Evolutionary conservation across 2,329 filamentous ascomycete species (phyloP).

Genomic region (Orbilia brochopaga): DNA sequence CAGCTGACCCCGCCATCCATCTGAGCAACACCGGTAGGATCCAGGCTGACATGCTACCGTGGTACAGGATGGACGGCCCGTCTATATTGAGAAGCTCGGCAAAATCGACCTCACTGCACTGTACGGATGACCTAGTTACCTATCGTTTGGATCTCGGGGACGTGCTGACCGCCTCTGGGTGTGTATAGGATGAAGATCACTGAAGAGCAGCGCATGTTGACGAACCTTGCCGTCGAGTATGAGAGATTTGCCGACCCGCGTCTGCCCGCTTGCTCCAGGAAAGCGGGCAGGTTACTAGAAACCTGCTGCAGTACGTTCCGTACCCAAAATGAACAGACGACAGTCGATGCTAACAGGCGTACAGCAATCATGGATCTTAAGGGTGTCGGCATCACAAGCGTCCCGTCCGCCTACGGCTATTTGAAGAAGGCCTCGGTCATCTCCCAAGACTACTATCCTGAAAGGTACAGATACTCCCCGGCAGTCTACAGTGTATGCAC

Average conservation of each 20-base stretch:
- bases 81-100: slow-evolving; percentile 96
- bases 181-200: slow-evolving; percentile 73
- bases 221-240: slow-evolving; percentile 96
- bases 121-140: slow-evolving; percentile 60
- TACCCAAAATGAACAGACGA: not conserved
- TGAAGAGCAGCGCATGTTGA: slow-evolving; percentile 87
- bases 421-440: slow-evolving; percentile 82
- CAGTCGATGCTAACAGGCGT: not conserved
- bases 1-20: not conserved
- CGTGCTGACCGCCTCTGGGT: not conserved
- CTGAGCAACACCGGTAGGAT: not conserved
- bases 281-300: slow-evolving; percentile 85
- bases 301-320: slow-evolving; percentile 77
- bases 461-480: slow-evolving; percentile 64
- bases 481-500: not conserved
- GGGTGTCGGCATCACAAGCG: slow-evolving; percentile 83
- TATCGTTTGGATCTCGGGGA: not conserved
- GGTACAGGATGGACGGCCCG: slow-evolving; percentile 83
- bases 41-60: slow-evolving; percentile 6
- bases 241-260: slow-evolving; percentile 93
- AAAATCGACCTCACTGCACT: slow-evolving; percentile 88
- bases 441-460: slow-evolving; percentile 98
- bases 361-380: slow-evolving; percentile 89
- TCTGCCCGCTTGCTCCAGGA: slow-evolving; percentile 92
- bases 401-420: slow-evolving; percentile 84